Percentiles rank a stretch among this genome's conserved stretches.
phyloP scores from a whole-genome alignment of 2,329 filamentous ascomycete species.

The Fusarium sp. region DNA sequence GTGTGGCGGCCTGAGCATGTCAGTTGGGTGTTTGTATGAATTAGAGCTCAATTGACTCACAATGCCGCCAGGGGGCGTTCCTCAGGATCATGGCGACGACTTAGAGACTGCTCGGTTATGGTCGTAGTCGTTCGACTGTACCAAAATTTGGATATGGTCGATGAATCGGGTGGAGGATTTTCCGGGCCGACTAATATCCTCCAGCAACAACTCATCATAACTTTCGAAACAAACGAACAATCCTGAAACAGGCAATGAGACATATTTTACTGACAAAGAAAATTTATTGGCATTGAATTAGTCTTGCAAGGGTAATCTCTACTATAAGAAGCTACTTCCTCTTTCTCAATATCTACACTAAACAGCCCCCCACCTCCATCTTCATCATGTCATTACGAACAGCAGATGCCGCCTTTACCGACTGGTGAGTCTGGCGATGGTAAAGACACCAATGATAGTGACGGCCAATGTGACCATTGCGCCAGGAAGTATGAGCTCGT shows the following conservation, averaged over 20 bases:
- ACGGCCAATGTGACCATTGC: constrained; percentile 95
- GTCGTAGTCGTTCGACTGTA: constrained; percentile 31
- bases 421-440: constrained; percentile 75
- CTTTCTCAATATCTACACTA: constrained; percentile 46
- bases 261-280: constrained; percentile 20
- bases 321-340: constrained; percentile 39
- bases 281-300: constrained; percentile 32
- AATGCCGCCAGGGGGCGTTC: constrained; percentile 62
- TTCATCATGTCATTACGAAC: constrained; percentile 49
- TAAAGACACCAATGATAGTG: constrained; percentile 92
- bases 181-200: constrained; percentile 31
- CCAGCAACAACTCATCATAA: not conserved
- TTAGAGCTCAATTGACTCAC: constrained; percentile 50
- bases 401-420: constrained; percentile 49
- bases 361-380: constrained; percentile 31
- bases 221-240: not conserved
- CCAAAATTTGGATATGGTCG: constrained; percentile 43
- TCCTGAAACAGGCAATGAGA: not conserved
- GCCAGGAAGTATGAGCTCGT: constrained; percentile 90
- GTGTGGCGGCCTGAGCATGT: constrained; percentile 59
- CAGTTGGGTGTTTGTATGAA: constrained; percentile 2
- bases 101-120: constrained; percentile 30
- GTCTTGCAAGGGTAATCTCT: constrained; percentile 40
- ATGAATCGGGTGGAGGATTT: constrained; percentile 34
- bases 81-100: constrained; percentile 62